A percentile compares a stretch with the other conserved stretches of the same genome.
phyloP scores from a whole-genome alignment of 2,329 filamentous ascomycete genomes.

The Ceratocystiopsis brevicomis region DNA sequence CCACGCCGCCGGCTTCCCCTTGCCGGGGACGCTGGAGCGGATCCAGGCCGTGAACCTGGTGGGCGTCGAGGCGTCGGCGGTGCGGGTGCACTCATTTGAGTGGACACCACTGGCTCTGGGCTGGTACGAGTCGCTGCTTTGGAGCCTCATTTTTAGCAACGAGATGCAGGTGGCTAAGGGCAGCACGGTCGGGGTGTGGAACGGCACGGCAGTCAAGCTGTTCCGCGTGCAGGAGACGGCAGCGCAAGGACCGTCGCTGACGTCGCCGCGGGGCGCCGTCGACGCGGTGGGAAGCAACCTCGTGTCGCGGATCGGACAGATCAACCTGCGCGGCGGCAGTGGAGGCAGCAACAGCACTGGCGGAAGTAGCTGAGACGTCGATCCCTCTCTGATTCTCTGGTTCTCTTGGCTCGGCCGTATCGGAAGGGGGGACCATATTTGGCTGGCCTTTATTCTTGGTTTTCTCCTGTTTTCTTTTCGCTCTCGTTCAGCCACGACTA shows the following conservation, averaged over 20 bases:
- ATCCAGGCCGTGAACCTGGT: slow-evolving; percentile 45
- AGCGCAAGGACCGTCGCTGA: slow-evolving; percentile 58
- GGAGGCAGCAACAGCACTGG: neutral
- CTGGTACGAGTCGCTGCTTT: slow-evolving; percentile 90
- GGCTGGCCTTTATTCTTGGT: no score
- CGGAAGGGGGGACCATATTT: no score
- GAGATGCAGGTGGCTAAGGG: slow-evolving; percentile 80
- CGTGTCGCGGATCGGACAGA: slow-evolving; percentile 66
- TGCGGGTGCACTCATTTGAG: slow-evolving; percentile 73
- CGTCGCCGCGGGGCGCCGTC: slow-evolving; percentile 74
- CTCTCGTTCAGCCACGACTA: no score
- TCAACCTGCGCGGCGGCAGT: slow-evolving; percentile 42
- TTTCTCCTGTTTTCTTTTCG: no score
- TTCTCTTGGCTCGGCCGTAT: no score
- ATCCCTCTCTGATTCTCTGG: no score
- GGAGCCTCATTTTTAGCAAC: slow-evolving; percentile 78
- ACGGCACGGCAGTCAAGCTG: slow-evolving; percentile 68
- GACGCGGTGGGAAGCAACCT: slow-evolving; percentile 86
- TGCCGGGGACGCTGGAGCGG: slow-evolving; percentile 20
- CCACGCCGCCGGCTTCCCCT: slow-evolving; percentile 3
- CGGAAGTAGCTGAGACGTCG: no score
- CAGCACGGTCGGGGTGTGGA: slow-evolving; percentile 84
- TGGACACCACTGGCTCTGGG: slow-evolving; percentile 81
- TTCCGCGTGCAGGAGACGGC: slow-evolving; percentile 81
- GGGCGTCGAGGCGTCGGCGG: slow-evolving; percentile 54